phyloP scores from a whole-genome alignment of 192 early-diverging fungal genomes.

The Obelidium mucronatum region DNA sequence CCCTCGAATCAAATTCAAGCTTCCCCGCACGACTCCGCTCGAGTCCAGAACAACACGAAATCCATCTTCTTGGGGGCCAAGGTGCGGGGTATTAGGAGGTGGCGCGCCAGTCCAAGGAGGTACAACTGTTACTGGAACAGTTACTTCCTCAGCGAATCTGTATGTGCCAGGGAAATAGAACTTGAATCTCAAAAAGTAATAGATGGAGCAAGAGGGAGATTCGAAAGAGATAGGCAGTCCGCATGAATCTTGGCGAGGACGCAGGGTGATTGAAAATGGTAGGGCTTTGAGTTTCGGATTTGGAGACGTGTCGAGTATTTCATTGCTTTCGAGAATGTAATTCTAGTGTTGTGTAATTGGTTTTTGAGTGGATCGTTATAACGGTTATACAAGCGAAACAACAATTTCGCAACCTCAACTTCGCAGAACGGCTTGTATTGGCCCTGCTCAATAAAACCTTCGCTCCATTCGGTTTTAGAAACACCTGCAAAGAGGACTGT shows the following conservation, averaged over 20 bases:
- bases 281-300: not conserved
- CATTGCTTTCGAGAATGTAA: not conserved
- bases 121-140: conserved; percentile 7
- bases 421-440: conserved; percentile 11
- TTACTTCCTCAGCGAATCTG: not conserved
- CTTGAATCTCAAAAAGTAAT: conserved; percentile 1
- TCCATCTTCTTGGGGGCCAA: conserved; percentile 7
- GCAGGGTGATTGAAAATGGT: conserved; percentile 15
- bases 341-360: not conserved
- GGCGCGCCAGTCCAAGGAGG: conserved; percentile 13
- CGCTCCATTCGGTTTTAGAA: conserved; percentile 7
- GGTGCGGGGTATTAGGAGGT: conserved; percentile 17
- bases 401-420: conserved; percentile 5
- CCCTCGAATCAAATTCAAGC: not conserved
- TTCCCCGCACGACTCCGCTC: not conserved
- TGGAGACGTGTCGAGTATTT: not conserved
- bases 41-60: conserved; percentile 12
- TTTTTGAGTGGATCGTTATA: not conserved
- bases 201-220: not conserved
- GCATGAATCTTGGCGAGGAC: not conserved
- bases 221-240: conserved; percentile 27
- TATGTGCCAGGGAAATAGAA: not conserved
- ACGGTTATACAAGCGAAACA: too few species aligned
- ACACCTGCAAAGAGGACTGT: not conserved
- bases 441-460: not conserved